Conservation (phyloP, 441 rosid species). For the Erodium moschatum region DNA sequence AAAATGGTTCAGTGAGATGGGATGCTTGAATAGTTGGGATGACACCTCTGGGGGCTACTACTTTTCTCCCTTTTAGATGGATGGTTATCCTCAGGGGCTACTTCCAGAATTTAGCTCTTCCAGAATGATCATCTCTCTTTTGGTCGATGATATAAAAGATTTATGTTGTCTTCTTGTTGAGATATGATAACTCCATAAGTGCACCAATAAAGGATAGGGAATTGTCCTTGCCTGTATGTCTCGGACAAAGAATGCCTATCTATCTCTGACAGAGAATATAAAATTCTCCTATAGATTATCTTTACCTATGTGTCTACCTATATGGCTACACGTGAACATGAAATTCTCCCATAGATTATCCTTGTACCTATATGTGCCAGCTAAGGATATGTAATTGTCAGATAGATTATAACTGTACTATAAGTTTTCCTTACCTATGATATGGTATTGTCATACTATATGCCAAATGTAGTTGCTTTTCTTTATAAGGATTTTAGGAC, state of each 20-base stretch:
- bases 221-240: neutral
- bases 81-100: too few relatives aligned
- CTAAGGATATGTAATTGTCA: too few relatives aligned
- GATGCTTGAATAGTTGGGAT: neutral
- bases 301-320: too few relatives aligned
- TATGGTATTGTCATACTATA: too few relatives aligned
- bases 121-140: neutral
- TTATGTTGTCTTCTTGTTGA: neutral
- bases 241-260: too few relatives aligned
- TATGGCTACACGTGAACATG: too few relatives aligned
- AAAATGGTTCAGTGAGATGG: neutral
- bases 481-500: neutral
- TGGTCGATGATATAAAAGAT: neutral
- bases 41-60: neutral
- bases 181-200: neutral
- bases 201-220: neutral
- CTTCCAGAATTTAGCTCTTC: neutral
- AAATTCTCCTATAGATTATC: neutral
- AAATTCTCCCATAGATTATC: neutral
- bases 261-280: too few relatives aligned
- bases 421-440: too few relatives aligned
- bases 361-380: too few relatives aligned
- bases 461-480: neutral
- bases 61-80: neutral
- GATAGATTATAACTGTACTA: too few relatives aligned